These are phyloP conservation scores for Cercospora berteroae DNA, from an alignment of 2,329 filamentous ascomycete species.

Conservation along the genomic window DNA sequence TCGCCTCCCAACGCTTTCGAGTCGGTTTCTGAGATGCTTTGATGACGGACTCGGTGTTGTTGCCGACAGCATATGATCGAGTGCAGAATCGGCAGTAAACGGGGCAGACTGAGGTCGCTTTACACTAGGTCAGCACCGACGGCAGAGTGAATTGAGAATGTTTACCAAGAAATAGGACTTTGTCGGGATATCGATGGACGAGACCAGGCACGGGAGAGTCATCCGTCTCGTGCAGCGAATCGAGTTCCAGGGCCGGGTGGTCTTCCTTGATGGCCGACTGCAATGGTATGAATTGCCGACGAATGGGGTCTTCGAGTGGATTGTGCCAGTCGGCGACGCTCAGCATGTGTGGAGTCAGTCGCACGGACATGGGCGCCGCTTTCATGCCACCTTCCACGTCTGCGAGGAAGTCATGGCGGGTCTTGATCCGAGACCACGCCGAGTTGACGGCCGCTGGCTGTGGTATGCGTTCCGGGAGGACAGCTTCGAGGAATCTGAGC, in stretches of 20 bases:
- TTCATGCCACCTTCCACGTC: constrained; percentile 56
- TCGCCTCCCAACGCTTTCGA: constrained; percentile 55
- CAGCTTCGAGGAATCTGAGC: constrained; percentile 49
- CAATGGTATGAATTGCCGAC: constrained; percentile 60
- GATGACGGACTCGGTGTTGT: constrained; percentile 52
- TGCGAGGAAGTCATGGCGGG: constrained; percentile 53
- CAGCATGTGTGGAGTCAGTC: constrained; percentile 60
- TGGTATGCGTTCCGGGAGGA: constrained; percentile 54
- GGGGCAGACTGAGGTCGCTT: constrained; percentile 60
- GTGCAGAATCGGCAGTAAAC: constrained; percentile 65
- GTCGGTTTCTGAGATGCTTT: constrained; percentile 32
- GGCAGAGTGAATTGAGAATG: not conserved
- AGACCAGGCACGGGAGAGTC: constrained; percentile 58
- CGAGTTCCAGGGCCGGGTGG: constrained; percentile 55
- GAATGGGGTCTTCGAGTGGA: constrained; percentile 59
- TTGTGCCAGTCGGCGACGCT: constrained; percentile 60
- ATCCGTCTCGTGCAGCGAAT: constrained; percentile 58
- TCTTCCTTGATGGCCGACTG: constrained; percentile 54
- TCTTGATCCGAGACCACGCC: constrained; percentile 41
- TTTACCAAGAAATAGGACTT: constrained; percentile 61
- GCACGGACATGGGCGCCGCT: constrained; percentile 58
- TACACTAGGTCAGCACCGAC: not conserved
- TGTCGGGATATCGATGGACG: constrained; percentile 64
- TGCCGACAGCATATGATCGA: constrained; percentile 59
- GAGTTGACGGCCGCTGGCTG: constrained; percentile 25